Percentiles rank a stretch among this genome's conserved stretches.
Evolutionary conservation across 2,329 filamentous ascomycete species (phyloP).

Genomic region (Metarhizium anisopliae): DNA sequence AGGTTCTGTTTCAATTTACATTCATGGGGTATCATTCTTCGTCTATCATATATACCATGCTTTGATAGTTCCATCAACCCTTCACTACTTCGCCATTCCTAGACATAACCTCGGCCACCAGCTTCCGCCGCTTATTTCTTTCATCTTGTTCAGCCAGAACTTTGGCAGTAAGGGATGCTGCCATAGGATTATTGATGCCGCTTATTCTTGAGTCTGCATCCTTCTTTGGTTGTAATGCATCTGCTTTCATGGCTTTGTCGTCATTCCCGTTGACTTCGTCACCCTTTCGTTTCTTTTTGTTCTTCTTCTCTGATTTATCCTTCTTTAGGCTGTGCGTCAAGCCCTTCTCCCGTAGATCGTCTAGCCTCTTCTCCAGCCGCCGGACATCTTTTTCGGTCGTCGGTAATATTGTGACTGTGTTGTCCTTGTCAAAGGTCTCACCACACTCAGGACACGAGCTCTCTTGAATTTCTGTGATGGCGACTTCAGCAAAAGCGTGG

Average conservation of each 20-base stretch:
- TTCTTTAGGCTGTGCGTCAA: slow-evolving; percentile 88
- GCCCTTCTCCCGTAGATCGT: slow-evolving; percentile 60
- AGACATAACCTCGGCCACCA: slow-evolving; percentile 29
- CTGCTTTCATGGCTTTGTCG: slow-evolving; percentile 33
- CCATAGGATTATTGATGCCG: slow-evolving; percentile 81
- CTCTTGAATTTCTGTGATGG: slow-evolving; percentile 70
- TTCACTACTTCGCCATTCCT: slow-evolving; percentile 4
- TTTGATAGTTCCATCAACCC: not conserved
- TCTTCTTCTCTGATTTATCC: slow-evolving; percentile 53
- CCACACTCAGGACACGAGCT: slow-evolving; percentile 63
- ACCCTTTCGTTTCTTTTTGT: slow-evolving; percentile 51
- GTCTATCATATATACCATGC: not conserved
- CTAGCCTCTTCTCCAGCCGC: slow-evolving; percentile 54
- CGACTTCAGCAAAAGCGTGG: slow-evolving; percentile 83
- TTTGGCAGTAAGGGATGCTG: slow-evolving; percentile 75
- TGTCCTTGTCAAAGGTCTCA: slow-evolving; percentile 59
- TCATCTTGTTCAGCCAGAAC: slow-evolving; percentile 83
- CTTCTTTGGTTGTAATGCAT: slow-evolving; percentile 19
- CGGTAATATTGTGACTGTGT: slow-evolving; percentile 77
- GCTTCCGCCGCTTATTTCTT: slow-evolving; percentile 67
- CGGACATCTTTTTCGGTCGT: slow-evolving; percentile 61
- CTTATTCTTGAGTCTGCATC: slow-evolving; percentile 28
- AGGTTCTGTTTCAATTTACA: not conserved
- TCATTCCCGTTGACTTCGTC: slow-evolving; percentile 25
- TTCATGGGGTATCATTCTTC: slow-evolving; percentile 1